Evolutionary conservation across 805 yeast genomes (phyloP), one percentile per base, ranked within the genome.

Genomic region (Phaffomyces thermotolerans): DNA sequence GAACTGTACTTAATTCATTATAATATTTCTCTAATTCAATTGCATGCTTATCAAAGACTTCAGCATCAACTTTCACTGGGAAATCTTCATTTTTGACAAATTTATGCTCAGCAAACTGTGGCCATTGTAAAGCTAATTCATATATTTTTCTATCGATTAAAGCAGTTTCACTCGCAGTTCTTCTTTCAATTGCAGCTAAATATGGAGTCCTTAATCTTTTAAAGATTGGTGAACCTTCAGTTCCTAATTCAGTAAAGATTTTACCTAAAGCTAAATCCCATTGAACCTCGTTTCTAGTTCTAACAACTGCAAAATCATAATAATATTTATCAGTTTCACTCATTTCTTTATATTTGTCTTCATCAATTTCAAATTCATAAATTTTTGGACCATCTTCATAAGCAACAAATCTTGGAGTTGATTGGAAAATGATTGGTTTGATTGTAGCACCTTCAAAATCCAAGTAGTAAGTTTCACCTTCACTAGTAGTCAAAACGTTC

Each of bases 201-300:
- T 82, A 82, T 23, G 88, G 82, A 14, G 74, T 68, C 59, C 79
- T 83, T 53, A 84, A 68, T 47, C 79, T 67, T 66, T 90, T 91
- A 49, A 84, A 69, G 31, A 78, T 76, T 29, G 96, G 96, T 1
- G 93, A 85, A 8, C 86, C 79, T 50, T 88, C 89, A 22, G 91
- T 79, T 12, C 85, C 84, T 51, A 91, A 78, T 48, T 90, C 72
- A 50, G 79, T 81, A 44, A 76, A 70, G 37, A 72, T 72, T 38
- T 76, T 75, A 56, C 84, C 86, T 53, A 90, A 69, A 23, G 81
- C 76, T 47, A 76, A 65, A 65, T 91, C 98, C 90, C 95, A 91
- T 45, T 84, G 65, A 53, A 84, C 81, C 65, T 91, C 95, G 61
- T 90, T 88, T 71, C 96, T 81, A 6, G 98, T 90, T 64, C 91